Conservation (phyloP, 805 yeast species). For the Starmerella vaccinii region DNA sequence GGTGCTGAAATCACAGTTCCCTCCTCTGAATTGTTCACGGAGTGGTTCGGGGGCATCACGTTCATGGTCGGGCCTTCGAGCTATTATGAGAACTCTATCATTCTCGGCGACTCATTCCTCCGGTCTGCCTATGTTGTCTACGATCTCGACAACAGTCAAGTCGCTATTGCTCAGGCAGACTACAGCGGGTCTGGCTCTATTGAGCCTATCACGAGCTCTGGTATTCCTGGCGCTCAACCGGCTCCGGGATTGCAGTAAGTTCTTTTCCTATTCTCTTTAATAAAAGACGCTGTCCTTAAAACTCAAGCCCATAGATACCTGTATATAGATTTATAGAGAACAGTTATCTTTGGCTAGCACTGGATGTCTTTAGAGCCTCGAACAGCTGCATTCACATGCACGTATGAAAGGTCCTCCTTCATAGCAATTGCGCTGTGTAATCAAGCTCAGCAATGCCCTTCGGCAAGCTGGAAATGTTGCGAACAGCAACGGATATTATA, state of each 20-base stretch:
- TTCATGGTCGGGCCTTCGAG: background rate
- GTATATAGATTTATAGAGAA: too few species aligned
- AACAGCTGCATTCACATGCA: too few species aligned
- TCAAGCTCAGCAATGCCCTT: too few species aligned
- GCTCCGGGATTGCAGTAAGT: slow-evolving; percentile 14
- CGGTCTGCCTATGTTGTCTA: slow-evolving; percentile 59
- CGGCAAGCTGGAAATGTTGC: too few species aligned
- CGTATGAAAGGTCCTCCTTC: too few species aligned
- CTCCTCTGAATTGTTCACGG: background rate
- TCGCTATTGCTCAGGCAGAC: slow-evolving; percentile 46
- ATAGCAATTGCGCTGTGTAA: too few species aligned
- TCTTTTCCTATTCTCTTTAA: too few species aligned
- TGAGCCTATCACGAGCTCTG: slow-evolving; percentile 25
- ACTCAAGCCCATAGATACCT: too few species aligned
- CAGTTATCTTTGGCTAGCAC: too few species aligned
- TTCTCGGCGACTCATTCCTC: slow-evolving; percentile 59
- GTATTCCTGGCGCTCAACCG: slow-evolving; percentile 26
- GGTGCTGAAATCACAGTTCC: background rate
- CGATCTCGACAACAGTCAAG: slow-evolving; percentile 47
- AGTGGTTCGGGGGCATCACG: background rate
- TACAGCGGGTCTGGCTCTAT: slow-evolving; percentile 24
- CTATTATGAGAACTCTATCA: slow-evolving; percentile 21
- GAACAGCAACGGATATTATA: too few species aligned
- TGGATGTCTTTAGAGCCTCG: too few species aligned
- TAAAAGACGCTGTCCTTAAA: too few species aligned